Conservation (phyloP, 2,329 filamentous ascomycete genomes). For the Camillea tinctor region DNA sequence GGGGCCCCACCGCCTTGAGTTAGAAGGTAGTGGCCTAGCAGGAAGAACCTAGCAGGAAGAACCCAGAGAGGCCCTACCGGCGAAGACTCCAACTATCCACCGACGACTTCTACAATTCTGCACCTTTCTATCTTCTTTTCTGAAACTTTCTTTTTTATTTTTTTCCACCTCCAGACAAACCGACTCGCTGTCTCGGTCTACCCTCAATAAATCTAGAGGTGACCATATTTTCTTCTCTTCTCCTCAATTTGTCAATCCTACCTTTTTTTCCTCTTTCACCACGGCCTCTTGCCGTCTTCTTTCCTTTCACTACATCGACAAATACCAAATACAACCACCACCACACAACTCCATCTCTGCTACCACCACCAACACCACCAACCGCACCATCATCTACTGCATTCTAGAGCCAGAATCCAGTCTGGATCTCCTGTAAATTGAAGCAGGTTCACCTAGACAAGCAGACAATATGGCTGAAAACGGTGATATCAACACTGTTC, state of each 20-base stretch:
- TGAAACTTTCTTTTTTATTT: conserved; percentile 23
- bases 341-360: not conserved
- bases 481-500: conserved; percentile 92
- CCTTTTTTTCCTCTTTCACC: conserved; percentile 2
- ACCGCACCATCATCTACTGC: not conserved
- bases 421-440: conserved; percentile 13
- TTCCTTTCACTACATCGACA: conserved; percentile 2
- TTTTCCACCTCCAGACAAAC: conserved; percentile 20
- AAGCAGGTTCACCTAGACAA: conserved; percentile 14
- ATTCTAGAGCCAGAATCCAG: not conserved
- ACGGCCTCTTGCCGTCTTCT: conserved; percentile 8
- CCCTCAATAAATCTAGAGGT: conserved; percentile 18
- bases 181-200: conserved; percentile 22
- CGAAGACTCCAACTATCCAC: conserved; percentile 23
- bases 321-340: conserved; percentile 1
- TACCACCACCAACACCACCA: conserved; percentile 2
- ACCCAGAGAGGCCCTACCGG: conserved; percentile 4
- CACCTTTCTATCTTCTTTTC: conserved; percentile 27
- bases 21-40: conserved; percentile 2
- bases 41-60: not conserved
- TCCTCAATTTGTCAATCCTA: conserved; percentile 14
- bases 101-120: conserved; percentile 27
- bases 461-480: conserved; percentile 63
- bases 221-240: conserved; percentile 17
- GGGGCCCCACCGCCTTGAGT: conserved; percentile 23